phyloP scores from a whole-genome alignment of 2,329 filamentous ascomycete genomes.

The Cladophialophora carrionii region DNA sequence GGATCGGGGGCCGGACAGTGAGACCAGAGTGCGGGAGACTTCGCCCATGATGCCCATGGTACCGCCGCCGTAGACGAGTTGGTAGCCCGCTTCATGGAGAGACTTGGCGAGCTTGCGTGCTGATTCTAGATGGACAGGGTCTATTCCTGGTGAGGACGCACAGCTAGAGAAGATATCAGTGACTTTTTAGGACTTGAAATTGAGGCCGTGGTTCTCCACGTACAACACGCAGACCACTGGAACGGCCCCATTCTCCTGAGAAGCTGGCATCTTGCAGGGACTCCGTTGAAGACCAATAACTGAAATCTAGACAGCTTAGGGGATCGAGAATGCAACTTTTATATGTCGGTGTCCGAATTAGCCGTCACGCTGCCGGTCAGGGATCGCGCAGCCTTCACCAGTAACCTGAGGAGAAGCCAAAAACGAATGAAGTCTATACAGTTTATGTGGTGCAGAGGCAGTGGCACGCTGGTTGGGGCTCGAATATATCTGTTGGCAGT shows the following conservation, averaged over 20 bases:
- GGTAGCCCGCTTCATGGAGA: constrained; percentile 76
- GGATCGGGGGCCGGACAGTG: constrained; percentile 74
- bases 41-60: constrained; percentile 96
- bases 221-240: constrained; percentile 87
- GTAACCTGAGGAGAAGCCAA: neutral
- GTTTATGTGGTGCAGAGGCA: neutral
- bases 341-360: neutral
- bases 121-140: constrained; percentile 73
- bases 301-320: neutral
- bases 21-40: constrained; percentile 80
- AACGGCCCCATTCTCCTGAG: constrained; percentile 64
- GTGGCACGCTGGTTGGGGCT: neutral
- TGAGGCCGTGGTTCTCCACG: constrained; percentile 38
- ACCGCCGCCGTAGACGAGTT: constrained; percentile 91
- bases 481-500: constrained; percentile 10
- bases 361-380: neutral
- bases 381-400: neutral
- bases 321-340: neutral
- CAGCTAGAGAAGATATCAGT: constrained; percentile 60
- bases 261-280: constrained; percentile 8
- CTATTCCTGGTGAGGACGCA: constrained; percentile 74
- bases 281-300: neutral
- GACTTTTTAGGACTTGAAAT: constrained; percentile 14
- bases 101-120: constrained; percentile 73
- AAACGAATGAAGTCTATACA: constrained; percentile 1